These are phyloP conservation scores for Mucor plumbeus DNA, from an alignment of 371 early-diverging fungal species.

Conservation along the genomic window DNA sequence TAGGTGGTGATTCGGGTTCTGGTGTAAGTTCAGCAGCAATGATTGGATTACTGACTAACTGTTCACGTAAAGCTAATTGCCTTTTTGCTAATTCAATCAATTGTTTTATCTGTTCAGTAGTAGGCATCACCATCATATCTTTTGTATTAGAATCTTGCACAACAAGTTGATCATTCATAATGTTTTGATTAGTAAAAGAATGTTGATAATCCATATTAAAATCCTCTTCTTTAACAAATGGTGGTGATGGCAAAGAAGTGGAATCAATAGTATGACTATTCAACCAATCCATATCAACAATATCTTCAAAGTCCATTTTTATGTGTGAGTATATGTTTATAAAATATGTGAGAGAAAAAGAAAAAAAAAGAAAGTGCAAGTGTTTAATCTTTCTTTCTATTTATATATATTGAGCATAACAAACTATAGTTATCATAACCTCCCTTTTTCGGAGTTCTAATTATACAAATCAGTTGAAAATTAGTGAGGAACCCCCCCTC, in stretches of 20 bases:
- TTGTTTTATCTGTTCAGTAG: constrained; percentile 40
- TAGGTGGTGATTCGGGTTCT: constrained; percentile 22
- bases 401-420: constrained; percentile 4
- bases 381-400: not conserved
- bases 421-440: not conserved
- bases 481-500: not conserved
- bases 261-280: constrained; percentile 34
- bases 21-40: constrained; percentile 18
- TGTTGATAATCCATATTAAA: constrained; percentile 7
- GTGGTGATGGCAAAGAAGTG: constrained; percentile 14
- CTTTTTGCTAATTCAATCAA: constrained; percentile 42
- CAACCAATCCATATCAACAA: constrained; percentile 48
- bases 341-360: not conserved
- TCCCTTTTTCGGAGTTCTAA: not conserved
- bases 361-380: constrained; percentile 1
- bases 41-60: constrained; percentile 11
- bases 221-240: constrained; percentile 15
- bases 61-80: constrained; percentile 38
- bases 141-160: not conserved
- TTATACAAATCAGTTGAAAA: not conserved
- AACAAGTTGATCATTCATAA: not conserved
- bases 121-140: constrained; percentile 26
- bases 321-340: not conserved
- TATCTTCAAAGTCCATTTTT: constrained; percentile 37
- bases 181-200: not conserved